Percentiles rank a stretch among this genome's conserved stretches.
These are phyloP conservation scores for Cladophialophora psammophila DNA, from an alignment of 2,329 filamentous ascomycete genomes.

Conservation along the genomic window DNA sequence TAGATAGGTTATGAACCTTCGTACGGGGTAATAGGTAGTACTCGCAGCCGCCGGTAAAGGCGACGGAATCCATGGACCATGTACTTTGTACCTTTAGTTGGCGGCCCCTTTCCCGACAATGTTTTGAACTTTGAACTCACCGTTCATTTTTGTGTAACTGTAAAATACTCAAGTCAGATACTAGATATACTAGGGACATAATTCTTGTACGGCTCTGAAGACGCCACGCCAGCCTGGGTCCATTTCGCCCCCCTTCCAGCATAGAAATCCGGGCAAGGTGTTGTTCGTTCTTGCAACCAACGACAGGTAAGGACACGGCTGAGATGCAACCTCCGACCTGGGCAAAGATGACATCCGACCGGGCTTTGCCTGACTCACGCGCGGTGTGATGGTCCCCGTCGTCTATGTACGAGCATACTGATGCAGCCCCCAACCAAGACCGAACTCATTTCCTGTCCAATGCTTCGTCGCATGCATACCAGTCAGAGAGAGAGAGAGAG, in stretches of 20 bases:
- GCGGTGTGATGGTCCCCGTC: background rate
- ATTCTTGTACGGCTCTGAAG: slow-evolving; percentile 1
- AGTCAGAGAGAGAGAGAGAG: background rate
- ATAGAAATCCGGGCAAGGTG: background rate
- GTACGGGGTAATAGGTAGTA: too few species aligned
- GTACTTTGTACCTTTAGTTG: too few species aligned
- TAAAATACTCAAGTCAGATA: slow-evolving; percentile 7
- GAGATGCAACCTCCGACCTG: background rate
- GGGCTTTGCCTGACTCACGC: background rate
- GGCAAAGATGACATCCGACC: background rate
- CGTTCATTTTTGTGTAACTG: background rate
- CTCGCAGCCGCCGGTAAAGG: too few species aligned
- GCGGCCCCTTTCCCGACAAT: background rate
- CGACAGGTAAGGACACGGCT: background rate
- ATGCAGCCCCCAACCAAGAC: background rate
- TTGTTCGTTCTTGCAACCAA: background rate
- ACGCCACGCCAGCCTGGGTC: background rate
- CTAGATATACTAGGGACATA: slow-evolving; percentile 3
- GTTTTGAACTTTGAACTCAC: background rate
- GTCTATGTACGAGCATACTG: background rate
- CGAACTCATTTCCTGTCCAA: background rate
- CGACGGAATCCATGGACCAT: too few species aligned
- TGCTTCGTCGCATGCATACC: background rate
- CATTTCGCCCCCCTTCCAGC: background rate
- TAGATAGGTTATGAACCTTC: too few species aligned